Percentiles rank a stretch among this genome's conserved stretches.
Conservation (phyloP, 176 grass and related monocot genomes). For the Eleusine indica region DNA sequence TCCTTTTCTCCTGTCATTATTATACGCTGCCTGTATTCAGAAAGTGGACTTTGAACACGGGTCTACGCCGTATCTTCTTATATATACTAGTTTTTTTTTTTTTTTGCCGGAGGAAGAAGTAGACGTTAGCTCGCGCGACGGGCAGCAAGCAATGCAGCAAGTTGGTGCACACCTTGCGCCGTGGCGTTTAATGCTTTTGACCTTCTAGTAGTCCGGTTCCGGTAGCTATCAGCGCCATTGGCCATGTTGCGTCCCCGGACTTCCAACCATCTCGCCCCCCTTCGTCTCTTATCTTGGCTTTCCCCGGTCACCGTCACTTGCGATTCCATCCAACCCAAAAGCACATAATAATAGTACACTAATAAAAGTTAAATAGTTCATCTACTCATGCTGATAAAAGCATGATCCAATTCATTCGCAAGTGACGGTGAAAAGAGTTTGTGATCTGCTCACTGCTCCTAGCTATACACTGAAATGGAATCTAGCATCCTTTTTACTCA, state of each 20-base stretch:
- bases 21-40: not conserved
- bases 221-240: conserved; percentile 35
- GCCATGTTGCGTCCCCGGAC: conserved; percentile 43
- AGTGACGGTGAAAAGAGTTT: too few species aligned
- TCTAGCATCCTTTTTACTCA: not conserved
- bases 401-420: too few species aligned
- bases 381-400: not conserved
- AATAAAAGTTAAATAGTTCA: not conserved
- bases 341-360: not conserved
- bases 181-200: conserved; percentile 59
- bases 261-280: conserved; percentile 30
- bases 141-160: conserved; percentile 8
- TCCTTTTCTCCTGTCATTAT: not conserved
- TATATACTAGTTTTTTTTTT: not conserved
- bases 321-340: conserved; percentile 16
- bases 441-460: not conserved
- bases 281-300: not conserved
- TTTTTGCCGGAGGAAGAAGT: conserved; percentile 1
- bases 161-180: conserved; percentile 46
- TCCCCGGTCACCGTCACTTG: conserved; percentile 1
- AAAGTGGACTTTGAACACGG: conserved; percentile 49
- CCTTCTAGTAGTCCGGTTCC: conserved; percentile 50
- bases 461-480: not conserved
- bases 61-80: conserved; percentile 35
- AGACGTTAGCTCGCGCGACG: not conserved